Evolutionary conservation across 176 grass and related monocot genomes (phyloP).

Genomic region (Avena atlantica): DNA sequence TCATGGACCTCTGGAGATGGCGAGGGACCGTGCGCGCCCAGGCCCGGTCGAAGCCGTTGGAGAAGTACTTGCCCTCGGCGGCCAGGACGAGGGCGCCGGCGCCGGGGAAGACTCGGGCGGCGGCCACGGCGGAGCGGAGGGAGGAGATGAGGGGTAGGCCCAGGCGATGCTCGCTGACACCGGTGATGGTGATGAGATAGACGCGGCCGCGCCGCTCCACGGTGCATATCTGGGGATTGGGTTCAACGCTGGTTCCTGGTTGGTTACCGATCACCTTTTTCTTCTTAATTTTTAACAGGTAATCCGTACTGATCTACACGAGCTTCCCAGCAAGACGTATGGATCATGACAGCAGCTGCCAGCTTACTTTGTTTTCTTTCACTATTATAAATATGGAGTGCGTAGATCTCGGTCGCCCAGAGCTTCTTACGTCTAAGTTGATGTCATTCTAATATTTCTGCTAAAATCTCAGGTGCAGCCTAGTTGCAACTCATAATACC

Average conservation of each 20-base stretch:
- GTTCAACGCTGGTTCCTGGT: background rate
- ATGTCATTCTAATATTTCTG: too few relatives aligned
- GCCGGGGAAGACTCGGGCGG: conserved; percentile 22
- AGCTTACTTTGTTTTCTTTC: too few relatives aligned
- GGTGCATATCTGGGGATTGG: conserved; percentile 44
- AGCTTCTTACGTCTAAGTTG: too few relatives aligned
- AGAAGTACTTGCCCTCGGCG: conserved; percentile 81
- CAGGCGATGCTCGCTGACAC: conserved; percentile 68
- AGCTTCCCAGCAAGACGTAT: too few relatives aligned
- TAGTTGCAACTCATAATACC: too few relatives aligned
- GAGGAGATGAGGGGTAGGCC: conserved; percentile 44
- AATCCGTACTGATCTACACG: too few relatives aligned
- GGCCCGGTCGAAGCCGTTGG: conserved; percentile 73
- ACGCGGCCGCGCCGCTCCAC: conserved; percentile 28
- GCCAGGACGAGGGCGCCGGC: conserved; percentile 60
- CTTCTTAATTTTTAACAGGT: too few relatives aligned
- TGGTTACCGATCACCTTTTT: background rate
- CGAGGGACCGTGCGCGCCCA: conserved; percentile 49
- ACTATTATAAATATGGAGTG: too few relatives aligned
- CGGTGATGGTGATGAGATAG: conserved; percentile 67
- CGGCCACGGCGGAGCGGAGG: conserved; percentile 51
- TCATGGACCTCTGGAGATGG: conserved; percentile 38
- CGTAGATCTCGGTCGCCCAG: too few relatives aligned
- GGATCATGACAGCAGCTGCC: too few relatives aligned
- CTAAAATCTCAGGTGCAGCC: too few relatives aligned